Percentiles rank a stretch among this genome's conserved stretches.
These are phyloP conservation scores for Epichloe baconii DNA, from an alignment of 2,329 filamentous ascomycete genomes.

Conservation along the genomic window DNA sequence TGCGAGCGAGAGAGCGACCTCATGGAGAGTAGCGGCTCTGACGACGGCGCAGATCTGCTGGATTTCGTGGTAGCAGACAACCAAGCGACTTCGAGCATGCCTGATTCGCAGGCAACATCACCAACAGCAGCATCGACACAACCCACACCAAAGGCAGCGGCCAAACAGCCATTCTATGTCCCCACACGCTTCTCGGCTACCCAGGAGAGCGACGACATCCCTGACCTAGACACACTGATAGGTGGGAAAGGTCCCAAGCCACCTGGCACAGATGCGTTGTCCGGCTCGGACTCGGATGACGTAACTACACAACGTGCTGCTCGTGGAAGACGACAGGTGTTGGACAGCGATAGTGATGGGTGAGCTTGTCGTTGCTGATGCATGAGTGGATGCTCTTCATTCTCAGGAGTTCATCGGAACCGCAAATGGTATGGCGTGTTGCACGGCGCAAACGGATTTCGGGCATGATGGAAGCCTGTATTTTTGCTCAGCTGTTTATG, in stretches of 20 bases:
- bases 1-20: constrained; percentile 36
- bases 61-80: constrained; percentile 46
- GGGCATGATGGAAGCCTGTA: neutral
- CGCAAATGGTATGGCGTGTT: neutral
- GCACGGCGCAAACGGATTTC: neutral
- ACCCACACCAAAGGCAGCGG: constrained; percentile 7
- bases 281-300: constrained; percentile 10
- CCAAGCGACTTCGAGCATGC: constrained; percentile 23
- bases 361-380: constrained; percentile 2
- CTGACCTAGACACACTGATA: constrained; percentile 20
- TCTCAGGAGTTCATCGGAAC: too few relatives aligned
- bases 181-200: constrained; percentile 25
- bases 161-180: constrained; percentile 23
- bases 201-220: constrained; percentile 28
- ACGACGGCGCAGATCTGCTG: constrained; percentile 35
- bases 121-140: constrained; percentile 11
- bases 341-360: constrained; percentile 19
- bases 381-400: neutral
- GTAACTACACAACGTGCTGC: constrained; percentile 7
- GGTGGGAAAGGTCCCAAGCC: constrained; percentile 3
- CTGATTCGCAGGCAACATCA: constrained; percentile 17
- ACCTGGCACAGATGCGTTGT: constrained; percentile 4
- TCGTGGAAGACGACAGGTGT: constrained; percentile 16
- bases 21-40: constrained; percentile 32
- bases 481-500: neutral